Evolutionary conservation across 495 filamentous ascomycete genomes (phyloP), one percentile per base, ranked within the genome.

Genomic region (Friedmanniomyces endolithicus): DNA sequence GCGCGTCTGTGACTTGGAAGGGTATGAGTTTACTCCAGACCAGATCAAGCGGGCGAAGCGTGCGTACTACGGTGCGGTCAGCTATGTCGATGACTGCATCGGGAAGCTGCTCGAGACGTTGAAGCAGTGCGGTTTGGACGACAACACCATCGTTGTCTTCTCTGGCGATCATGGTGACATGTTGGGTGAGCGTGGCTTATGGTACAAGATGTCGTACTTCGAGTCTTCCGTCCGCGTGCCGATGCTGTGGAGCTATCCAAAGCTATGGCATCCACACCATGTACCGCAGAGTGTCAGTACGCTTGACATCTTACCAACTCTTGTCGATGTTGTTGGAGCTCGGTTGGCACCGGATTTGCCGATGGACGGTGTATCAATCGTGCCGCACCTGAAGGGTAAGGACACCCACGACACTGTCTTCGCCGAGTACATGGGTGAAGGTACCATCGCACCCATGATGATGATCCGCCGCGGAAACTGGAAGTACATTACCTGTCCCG

Each of bases 151-250:
- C 53, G 73, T 95, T 46, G 74, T 94, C 46, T 95, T 95, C 69
- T 86, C 80, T 48, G 86, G 88, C 47, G 88, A 95, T 61, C 88
- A 95, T 66, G 88, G 88, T 50, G 88, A 95, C 65, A 94, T 94
- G 88, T 79, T 95, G 9, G 88, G 88, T 34, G 88, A 95, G 70
- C 78, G 88, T 23, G 85, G 85, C 0, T 69, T 95, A 35, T 95
- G 88, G 88, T 95, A 94, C 74, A 94, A 94, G 74, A 94, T 94
- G 88, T 82, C 75, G 57, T 94, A 87, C 74, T 90, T 85, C 62
- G 88, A 94, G 73, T 79, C 79, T 27, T 89, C 85, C 7, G 84
- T 83, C 27, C 83, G 88, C 8, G 87, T 95, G 7, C 88, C 88
- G 2, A 77, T 95, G 55, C 71, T 95, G 51, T 72, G 92, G 56